phyloP scores from a whole-genome alignment of 116 monocot genomes.

The Dioscorea cayenensis region DNA sequence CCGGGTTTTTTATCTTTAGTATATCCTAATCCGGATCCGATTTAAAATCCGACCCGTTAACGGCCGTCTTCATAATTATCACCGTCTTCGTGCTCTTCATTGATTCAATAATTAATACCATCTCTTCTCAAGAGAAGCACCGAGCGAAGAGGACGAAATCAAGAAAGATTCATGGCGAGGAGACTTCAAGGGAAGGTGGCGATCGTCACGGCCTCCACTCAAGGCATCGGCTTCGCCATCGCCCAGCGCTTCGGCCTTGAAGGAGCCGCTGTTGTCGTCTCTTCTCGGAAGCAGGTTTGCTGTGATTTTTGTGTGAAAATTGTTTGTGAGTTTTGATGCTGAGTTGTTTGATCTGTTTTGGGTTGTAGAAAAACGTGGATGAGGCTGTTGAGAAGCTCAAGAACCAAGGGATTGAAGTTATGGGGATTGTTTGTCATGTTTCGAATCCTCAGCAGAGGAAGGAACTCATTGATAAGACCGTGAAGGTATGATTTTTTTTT shows the following conservation, averaged over 20 bases:
- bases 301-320: not conserved
- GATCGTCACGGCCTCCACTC: constrained; percentile 88
- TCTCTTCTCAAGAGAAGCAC: not conserved
- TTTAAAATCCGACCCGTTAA: too few relatives aligned
- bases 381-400: constrained; percentile 68
- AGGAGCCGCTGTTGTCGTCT: constrained; percentile 82
- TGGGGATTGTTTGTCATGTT: constrained; percentile 84
- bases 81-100: not conserved
- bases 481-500: constrained; percentile 35
- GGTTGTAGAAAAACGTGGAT: constrained; percentile 77
- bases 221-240: constrained; percentile 87
- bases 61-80: not conserved
- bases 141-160: not conserved
- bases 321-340: too few relatives aligned
- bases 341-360: not conserved
- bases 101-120: not conserved
- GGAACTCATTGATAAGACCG: constrained; percentile 59
- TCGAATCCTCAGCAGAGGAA: constrained; percentile 70
- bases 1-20: too few relatives aligned
- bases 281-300: constrained; percentile 75
- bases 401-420: constrained; percentile 58
- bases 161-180: constrained; percentile 6
- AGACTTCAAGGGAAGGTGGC: constrained; percentile 80
- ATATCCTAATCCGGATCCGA: too few relatives aligned
- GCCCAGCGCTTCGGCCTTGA: constrained; percentile 73